Conservation (phyloP, 1,284 basidiomycete genomes). For the Fomitopsis palustris region DNA sequence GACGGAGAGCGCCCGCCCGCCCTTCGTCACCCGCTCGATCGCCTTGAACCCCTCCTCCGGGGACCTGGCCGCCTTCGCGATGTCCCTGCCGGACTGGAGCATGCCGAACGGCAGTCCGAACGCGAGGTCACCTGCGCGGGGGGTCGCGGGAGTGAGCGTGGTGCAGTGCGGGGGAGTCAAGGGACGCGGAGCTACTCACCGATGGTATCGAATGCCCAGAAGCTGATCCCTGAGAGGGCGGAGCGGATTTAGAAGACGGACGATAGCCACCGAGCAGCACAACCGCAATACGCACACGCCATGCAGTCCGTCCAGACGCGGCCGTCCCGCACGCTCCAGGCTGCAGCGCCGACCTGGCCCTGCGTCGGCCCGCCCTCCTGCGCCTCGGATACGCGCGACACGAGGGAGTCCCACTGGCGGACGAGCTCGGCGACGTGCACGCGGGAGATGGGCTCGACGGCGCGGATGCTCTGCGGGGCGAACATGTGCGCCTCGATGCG, state of each 20-base stretch:
- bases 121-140: constrained; percentile 34
- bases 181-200: neutral
- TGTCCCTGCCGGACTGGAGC: constrained; percentile 20
- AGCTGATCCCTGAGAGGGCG: constrained; percentile 40
- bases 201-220: constrained; percentile 42
- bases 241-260: neutral
- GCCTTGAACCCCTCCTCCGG: constrained; percentile 1
- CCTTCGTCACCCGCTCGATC: neutral
- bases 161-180: neutral
- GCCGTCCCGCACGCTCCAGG: constrained; percentile 54
- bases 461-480: constrained; percentile 72
- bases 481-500: constrained; percentile 85
- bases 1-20: neutral
- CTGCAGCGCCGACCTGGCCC: constrained; percentile 54
- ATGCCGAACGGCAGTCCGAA: constrained; percentile 28
- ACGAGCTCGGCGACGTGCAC: constrained; percentile 56
- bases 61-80: constrained; percentile 1
- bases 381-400: constrained; percentile 21
- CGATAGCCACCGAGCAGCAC: neutral
- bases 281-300: constrained; percentile 41
- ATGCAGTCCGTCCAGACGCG: constrained; percentile 67
- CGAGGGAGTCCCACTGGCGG: constrained; percentile 72
- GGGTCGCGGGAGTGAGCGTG: neutral
- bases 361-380: constrained; percentile 28
- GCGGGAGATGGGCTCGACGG: constrained; percentile 74